phyloP scores from a whole-genome alignment of 306 rosid genomes.

The Spatholobus suberectus region DNA sequence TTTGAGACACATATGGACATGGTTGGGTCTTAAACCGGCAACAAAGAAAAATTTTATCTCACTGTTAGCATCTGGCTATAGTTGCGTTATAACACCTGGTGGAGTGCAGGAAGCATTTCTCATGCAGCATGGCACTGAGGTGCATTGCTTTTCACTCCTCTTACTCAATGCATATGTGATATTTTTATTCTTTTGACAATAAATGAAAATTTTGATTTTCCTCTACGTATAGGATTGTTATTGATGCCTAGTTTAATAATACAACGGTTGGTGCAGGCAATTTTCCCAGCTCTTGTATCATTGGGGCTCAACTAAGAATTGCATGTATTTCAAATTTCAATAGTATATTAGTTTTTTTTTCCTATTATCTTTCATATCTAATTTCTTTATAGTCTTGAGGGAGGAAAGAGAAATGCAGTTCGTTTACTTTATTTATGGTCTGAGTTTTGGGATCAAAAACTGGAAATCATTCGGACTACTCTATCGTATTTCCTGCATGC shows the following conservation, averaged over 20 bases:
- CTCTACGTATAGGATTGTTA: constrained; percentile 5
- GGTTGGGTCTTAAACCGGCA: constrained; percentile 87
- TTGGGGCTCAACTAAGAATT: constrained; percentile 13
- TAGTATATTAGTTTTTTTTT: not conserved
- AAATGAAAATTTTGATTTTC: constrained; percentile 26
- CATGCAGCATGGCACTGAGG: constrained; percentile 91
- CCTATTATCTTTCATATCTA: not conserved
- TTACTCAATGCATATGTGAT: constrained; percentile 24
- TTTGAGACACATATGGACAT: constrained; percentile 94
- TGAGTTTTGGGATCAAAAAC: constrained; percentile 33
- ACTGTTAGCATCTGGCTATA: constrained; percentile 69
- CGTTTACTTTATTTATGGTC: constrained; percentile 16
- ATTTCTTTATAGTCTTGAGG: constrained; percentile 9
- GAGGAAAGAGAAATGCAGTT: constrained; percentile 19
- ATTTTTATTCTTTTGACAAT: constrained; percentile 10
- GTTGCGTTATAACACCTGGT: constrained; percentile 88
- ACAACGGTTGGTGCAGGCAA: not conserved
- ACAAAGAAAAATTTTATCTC: constrained; percentile 71
- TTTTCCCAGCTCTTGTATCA: constrained; percentile 21
- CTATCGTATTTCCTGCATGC: constrained; percentile 13
- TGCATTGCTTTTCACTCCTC: constrained; percentile 39
- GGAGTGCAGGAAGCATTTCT: constrained; percentile 92
- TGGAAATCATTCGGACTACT: not conserved
- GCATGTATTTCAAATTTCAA: constrained; percentile 8
- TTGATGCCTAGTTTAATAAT: constrained; percentile 22